Evolutionary conservation across 2,329 filamentous ascomycete genomes (phyloP), one percentile per base, ranked within the genome.

Genomic region (Metarhizium rileyi): DNA sequence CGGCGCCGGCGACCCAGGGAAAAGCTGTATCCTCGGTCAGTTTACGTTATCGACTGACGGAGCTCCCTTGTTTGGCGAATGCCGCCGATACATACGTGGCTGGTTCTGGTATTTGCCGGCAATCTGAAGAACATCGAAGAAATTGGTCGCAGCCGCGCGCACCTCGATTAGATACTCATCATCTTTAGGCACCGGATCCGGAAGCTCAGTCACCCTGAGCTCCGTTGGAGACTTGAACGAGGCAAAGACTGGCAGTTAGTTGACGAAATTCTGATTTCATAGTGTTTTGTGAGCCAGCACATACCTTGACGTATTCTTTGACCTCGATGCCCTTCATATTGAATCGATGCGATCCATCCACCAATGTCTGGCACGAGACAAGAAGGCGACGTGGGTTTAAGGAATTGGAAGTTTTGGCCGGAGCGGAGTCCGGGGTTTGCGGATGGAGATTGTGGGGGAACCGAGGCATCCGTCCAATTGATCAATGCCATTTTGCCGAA

Each of bases 81-180:
- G 35, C 10, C 14, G 35, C 27, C 46, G 33, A 16, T 3, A 54
- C 71, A 27, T 66, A 79, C 76, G 81, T 0, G 90, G 90, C 61
- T 96, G 90, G 64, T 88, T 78, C 64, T 97, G 91, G 70, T 97
- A 97, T 78, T 94, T 95, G 50, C 91, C 91, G 62, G 89, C 85
- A 62, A 96, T 89, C 64, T 97, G 91, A 49, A 97, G 81, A 51
- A 95, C 86, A 66, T 97, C 91, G 73, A 96, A 97, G 78, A 97
- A 97, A 72, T 97, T 97, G 61, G 88, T 87, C 20, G 89, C 91
- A 0, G 86, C 79, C 44, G 91, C 88, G 68, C 89, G 87, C 60
- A 97, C 86, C 62, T 83, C 79, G 64, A 97, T 86, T 55, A 94
- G 76, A 66, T 96, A 97, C 70, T 95, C 81, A 62, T 86, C 73